These are phyloP conservation scores for Boletus insuetus DNA, from an alignment of 768 basidiomycete species.

Conservation along the genomic window DNA sequence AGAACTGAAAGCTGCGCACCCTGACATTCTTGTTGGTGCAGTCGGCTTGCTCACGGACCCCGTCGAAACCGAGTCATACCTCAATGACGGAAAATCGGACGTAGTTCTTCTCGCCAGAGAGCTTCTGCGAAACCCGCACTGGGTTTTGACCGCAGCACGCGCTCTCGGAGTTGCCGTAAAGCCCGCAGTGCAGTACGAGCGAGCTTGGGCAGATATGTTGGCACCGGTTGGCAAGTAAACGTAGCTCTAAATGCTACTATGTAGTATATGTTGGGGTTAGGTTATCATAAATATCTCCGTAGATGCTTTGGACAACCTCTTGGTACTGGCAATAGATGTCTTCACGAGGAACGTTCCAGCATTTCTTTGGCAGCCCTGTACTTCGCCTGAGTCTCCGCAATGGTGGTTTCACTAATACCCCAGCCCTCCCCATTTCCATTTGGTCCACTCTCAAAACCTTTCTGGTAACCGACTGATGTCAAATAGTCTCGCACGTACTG, in stretches of 20 bases:
- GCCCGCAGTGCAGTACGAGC: conserved; percentile 70
- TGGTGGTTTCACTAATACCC: conserved; percentile 70
- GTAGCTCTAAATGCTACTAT: neutral
- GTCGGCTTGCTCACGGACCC: conserved; percentile 76
- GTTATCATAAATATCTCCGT: neutral
- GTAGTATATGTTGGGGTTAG: no score
- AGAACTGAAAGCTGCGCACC: conserved; percentile 58
- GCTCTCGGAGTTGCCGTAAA: conserved; percentile 64
- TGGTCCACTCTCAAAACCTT: conserved; percentile 75
- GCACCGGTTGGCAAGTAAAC: conserved; percentile 9
- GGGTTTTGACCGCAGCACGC: conserved; percentile 58
- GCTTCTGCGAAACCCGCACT: conserved; percentile 64
- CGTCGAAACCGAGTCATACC: conserved; percentile 54
- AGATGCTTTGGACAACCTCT: neutral
- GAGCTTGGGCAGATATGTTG: conserved; percentile 48
- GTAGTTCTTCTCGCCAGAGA: conserved; percentile 67
- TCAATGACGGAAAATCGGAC: conserved; percentile 68
- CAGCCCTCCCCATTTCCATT: conserved; percentile 72
- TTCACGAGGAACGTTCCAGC: conserved; percentile 38
- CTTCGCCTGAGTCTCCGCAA: conserved; percentile 70
- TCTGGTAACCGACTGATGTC: conserved; percentile 64
- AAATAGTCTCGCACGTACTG: conserved; percentile 95
- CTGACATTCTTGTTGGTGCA: conserved; percentile 51
- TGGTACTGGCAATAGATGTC: neutral
- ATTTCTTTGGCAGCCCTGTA: conserved; percentile 76